Evolutionary conservation across 2,329 filamentous ascomycete species (phyloP), one percentile per base, ranked within the genome.

Genomic region (Epichloe coenophiala): DNA sequence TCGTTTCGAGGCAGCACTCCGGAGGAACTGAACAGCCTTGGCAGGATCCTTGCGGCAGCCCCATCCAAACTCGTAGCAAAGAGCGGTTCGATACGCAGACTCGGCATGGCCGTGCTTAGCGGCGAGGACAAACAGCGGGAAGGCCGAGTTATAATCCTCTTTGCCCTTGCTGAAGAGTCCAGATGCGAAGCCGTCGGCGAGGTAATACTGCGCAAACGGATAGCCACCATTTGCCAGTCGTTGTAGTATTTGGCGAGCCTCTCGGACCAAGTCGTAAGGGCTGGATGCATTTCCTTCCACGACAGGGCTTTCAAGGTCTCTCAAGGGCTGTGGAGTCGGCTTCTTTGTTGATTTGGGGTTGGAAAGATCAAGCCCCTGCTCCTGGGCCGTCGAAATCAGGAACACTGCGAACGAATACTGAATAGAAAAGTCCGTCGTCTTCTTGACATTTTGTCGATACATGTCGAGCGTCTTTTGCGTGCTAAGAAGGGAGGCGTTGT

Each of bases 61-160:
- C 93, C 93, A 98, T 55, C 90, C 93, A 67, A 96, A 97, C 67
- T 98, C 93, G 70, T 97, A 97, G 71, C 90, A 96, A 51, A 98
- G 75, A 15, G 86, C 93, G 48, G 91, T 85, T 50, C 93, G 86
- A 68, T 96, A 98, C 37, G 84, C 90, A 51, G 93, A 93, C 71
- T 98, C 93, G 45, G 93, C 89, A 66, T 98, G 93, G 35, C 93
- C 93, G 68, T 96, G 93, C 70, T 97, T 98, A 60, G 88, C 91
- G 8, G 93, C 93, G 15, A 93, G 80, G 38, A 95, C 77, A 63
- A 98, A 98, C 33, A 97, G 80, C 8, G 88, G 86, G 63, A 97
- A 97, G 0, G 93, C 90, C 40, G 86, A 83, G 62, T 90, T 88
- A 63, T 94, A 85, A 64, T 98, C 93, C 60, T 88, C 83, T 63